Base-by-base conservation (phyloP, 164 flowering plant species). In the Tetracentron sinense region DNA sequence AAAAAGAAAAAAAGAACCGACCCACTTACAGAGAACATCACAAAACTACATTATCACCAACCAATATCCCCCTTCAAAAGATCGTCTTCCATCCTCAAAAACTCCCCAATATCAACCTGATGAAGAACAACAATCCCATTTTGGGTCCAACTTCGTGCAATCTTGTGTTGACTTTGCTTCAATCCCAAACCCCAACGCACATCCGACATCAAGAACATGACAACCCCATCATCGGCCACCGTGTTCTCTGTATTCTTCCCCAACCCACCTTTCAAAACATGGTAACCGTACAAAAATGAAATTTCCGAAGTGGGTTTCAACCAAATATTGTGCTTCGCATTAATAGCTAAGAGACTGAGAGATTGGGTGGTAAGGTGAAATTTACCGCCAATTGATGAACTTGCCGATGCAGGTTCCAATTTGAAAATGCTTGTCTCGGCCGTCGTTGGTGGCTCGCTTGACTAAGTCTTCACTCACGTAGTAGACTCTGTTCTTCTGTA, bases 261-360 rank as follows among this genome's bases (percentile, higher is more conserved):
- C 25, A 87, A 60, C 26, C 85, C 84, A 20, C 88, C 90, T 55
- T 87, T 87, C 78, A 87, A 64, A 11, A 87, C 87, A 55, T 81
- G 81, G 60, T 85, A 83, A 4, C 90, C 90, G 42, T 85, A 85
- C 74, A 83, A 42, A 65, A 85, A 85, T 5, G 86, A 80, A 88
- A 82, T 83, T 73, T 87, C 93, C 1, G 87, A 79, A 4, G 85
- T 78, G 54, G 92, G 92, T 64, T 86, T 86, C 28, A 86, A 75
- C 92, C 92, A 86, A 2, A 86, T 87, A 69, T 86, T 86, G 66
- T 84, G 89, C 77, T 79, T 82, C 1, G 92, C 86, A 31, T 86
- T 77, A 2, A 83, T 72, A 0, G 92, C 83, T 29, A 86, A 50
- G 0, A 87, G 7, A 51, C 58, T 57, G 54, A 84, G 44, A 1